Percentiles rank a stretch among this genome's conserved stretches.
These are phyloP conservation scores for Aegilops tauschii DNA, from an alignment of 176 grass and related monocot species.

Conservation along the genomic window DNA sequence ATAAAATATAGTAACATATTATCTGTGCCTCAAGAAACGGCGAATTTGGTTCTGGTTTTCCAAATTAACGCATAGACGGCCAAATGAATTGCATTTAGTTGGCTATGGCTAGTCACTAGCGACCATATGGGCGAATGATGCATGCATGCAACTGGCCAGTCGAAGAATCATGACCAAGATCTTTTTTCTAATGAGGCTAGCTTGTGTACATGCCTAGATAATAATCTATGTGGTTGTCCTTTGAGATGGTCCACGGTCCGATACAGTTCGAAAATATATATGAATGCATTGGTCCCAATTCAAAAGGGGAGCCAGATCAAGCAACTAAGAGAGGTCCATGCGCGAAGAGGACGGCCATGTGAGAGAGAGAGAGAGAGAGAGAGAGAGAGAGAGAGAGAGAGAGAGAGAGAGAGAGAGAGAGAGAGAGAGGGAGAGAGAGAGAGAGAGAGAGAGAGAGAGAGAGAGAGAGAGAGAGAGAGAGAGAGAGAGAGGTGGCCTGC, in stretches of 20 bases:
- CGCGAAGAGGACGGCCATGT: neutral
- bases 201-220: neutral
- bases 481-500: neutral
- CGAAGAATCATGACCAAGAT: neutral
- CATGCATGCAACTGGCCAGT: neutral
- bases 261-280: neutral
- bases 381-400: slow-evolving; percentile 19
- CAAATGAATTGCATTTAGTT: slow-evolving; percentile 9
- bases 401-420: slow-evolving; percentile 30
- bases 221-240: neutral
- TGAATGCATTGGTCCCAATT: slow-evolving; percentile 3
- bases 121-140: neutral
- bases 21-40: neutral
- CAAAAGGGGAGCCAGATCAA: neutral
- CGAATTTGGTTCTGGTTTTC: neutral
- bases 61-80: neutral
- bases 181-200: neutral
- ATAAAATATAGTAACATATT: neutral
- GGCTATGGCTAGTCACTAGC: slow-evolving; percentile 4
- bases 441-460: neutral
- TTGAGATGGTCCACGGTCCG: slow-evolving; percentile 14
- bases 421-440: slow-evolving; percentile 31
- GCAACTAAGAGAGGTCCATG: neutral
- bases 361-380: neutral
- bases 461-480: too few relatives aligned